A percentile compares a stretch with the other conserved stretches of the same genome.
Conservation (phyloP, 768 basidiomycete genomes). For the Amanita pseudoporphyria region DNA sequence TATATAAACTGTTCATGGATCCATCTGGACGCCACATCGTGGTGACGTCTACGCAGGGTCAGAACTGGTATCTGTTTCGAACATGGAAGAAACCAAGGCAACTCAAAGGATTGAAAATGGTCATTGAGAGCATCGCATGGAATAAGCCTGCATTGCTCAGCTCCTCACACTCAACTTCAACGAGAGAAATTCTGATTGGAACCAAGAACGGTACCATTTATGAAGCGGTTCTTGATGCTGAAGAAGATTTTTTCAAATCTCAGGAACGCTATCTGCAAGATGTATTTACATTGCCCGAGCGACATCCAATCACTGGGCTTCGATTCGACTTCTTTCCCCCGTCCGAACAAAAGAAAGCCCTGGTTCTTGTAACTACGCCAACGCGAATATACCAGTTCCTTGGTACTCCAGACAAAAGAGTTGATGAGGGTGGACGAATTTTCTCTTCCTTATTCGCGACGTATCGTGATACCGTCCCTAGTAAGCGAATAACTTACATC, state of each 20-base stretch:
- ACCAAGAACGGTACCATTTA: conserved; percentile 78
- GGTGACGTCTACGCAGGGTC: conserved; percentile 77
- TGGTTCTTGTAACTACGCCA: conserved; percentile 78
- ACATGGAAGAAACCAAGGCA: conserved; percentile 76
- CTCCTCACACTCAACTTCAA: conserved; percentile 61
- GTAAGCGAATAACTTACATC: conserved; percentile 29
- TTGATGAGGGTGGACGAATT: conserved; percentile 67
- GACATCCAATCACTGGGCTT: conserved; percentile 77
- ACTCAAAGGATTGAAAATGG: conserved; percentile 73
- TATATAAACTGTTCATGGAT: conserved; percentile 84
- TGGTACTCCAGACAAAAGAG: conserved; percentile 53
- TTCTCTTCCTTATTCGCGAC: conserved; percentile 66
- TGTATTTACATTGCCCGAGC: conserved; percentile 71
- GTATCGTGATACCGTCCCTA: conserved; percentile 73
- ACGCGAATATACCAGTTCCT: conserved; percentile 88
- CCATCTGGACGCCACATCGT: conserved; percentile 89
- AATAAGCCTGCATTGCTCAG: conserved; percentile 61
- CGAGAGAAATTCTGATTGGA: conserved; percentile 81
- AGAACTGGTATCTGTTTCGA: conserved; percentile 87
- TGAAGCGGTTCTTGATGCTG: conserved; percentile 82
- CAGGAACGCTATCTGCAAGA: conserved; percentile 70
- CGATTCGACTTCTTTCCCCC: conserved; percentile 71
- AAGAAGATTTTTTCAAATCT: conserved; percentile 88
- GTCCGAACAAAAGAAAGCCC: conserved; percentile 45
- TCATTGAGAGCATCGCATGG: conserved; percentile 91